Percentiles rank a stretch among this genome's conserved stretches.
Conservation (phyloP, 192 early-diverging fungal genomes). For the Coemansia sp. region DNA sequence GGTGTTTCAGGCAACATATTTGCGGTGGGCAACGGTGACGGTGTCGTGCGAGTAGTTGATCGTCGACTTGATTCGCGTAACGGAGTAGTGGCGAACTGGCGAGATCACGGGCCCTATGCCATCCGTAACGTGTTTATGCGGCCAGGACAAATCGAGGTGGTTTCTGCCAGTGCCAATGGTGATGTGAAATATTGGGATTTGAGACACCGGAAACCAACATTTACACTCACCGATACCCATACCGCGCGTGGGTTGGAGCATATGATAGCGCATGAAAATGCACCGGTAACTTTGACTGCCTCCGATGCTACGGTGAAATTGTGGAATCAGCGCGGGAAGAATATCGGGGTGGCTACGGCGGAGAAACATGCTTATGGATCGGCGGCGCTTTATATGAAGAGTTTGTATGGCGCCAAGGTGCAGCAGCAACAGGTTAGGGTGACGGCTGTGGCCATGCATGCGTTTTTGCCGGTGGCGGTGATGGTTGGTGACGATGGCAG, state of each 20-base stretch:
- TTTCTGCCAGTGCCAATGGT: constrained; percentile 45
- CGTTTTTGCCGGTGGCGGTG: constrained; percentile 45
- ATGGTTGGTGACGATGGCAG: constrained; percentile 48
- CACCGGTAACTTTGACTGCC: constrained; percentile 45
- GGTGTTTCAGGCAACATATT: constrained; percentile 43
- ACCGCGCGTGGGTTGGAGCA: constrained; percentile 27
- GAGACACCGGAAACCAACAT: constrained; percentile 24
- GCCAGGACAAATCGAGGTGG: constrained; percentile 36
- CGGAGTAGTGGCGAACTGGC: constrained; percentile 41
- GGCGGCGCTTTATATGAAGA: constrained; percentile 39
- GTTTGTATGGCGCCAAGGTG: constrained; percentile 17
- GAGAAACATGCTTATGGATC: constrained; percentile 23
- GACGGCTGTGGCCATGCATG: constrained; percentile 33
- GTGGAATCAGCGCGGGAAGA: constrained; percentile 51
- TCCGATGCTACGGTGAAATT: constrained; percentile 44
- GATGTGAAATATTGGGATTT: constrained; percentile 55
- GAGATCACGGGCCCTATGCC: constrained; percentile 35
- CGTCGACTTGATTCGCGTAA: constrained; percentile 36
- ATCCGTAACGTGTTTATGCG: constrained; percentile 44
- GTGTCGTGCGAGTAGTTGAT: constrained; percentile 54
- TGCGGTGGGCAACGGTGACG: constrained; percentile 42
- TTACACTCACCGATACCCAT: constrained; percentile 36
- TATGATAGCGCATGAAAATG: constrained; percentile 47
- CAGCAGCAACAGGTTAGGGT: constrained; percentile 7
- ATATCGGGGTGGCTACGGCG: constrained; percentile 39